Evolutionary conservation across 495 filamentous ascomycete genomes (phyloP).

Genomic region (Tuber brumale): DNA sequence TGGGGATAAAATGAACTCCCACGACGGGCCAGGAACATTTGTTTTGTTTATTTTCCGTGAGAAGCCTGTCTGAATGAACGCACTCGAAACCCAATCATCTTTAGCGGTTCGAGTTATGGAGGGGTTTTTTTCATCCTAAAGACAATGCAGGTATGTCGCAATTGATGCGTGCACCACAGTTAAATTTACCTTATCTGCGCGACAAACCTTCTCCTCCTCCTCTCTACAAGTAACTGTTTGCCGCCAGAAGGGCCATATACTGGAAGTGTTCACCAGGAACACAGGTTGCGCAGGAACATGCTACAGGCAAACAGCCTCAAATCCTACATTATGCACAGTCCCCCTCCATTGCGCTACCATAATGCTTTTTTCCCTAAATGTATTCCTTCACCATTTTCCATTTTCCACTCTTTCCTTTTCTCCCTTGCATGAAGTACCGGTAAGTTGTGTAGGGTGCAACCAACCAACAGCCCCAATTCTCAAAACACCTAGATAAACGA

Average conservation of each 20-base stretch:
- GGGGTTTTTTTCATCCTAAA: background rate
- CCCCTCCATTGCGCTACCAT: background rate
- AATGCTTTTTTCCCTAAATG: background rate
- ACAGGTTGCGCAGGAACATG: background rate
- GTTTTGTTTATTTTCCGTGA: background rate
- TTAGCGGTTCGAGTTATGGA: background rate
- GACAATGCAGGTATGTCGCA: background rate
- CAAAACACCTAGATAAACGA: constrained; percentile 6
- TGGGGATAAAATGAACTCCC: background rate
- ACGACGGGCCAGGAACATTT: background rate
- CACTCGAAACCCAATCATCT: background rate
- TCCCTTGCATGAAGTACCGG: background rate
- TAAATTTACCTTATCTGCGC: background rate
- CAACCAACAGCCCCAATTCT: background rate
- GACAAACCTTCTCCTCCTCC: background rate
- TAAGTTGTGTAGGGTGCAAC: background rate
- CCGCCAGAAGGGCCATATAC: background rate
- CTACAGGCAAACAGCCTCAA: background rate
- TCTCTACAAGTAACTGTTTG: background rate
- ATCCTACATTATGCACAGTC: constrained; percentile 1
- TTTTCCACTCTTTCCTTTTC: background rate
- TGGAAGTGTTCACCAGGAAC: background rate
- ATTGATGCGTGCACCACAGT: background rate
- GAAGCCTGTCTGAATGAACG: background rate
- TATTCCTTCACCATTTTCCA: background rate